Percentiles rank a stretch among this genome's conserved stretches.
These are phyloP conservation scores for Backusella circina DNA, from an alignment of 192 early-diverging fungal genomes.

Conservation along the genomic window DNA sequence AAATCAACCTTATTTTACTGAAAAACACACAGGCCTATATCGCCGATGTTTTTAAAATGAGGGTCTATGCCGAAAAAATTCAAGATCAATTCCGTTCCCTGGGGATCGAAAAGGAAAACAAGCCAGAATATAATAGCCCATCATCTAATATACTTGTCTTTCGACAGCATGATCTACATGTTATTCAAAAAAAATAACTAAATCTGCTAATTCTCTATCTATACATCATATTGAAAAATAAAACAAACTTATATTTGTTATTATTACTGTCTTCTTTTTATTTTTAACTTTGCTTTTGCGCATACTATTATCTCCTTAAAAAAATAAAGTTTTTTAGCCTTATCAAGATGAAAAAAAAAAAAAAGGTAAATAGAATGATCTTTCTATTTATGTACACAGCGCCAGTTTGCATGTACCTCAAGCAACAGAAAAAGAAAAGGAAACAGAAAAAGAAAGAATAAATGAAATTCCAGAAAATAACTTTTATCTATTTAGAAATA, in stretches of 20 bases:
- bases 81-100: constrained; percentile 11
- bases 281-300: background rate
- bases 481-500: background rate
- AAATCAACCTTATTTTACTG: constrained; percentile 18
- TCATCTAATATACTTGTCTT: background rate
- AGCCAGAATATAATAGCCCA: background rate
- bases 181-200: background rate
- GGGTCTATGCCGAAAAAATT: constrained; percentile 25
- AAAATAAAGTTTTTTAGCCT: background rate
- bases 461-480: background rate
- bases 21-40: constrained; percentile 20
- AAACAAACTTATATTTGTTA: too few species aligned
- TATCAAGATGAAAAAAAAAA: background rate
- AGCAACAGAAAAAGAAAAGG: background rate
- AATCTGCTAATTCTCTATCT: background rate
- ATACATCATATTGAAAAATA: background rate
- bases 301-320: background rate
- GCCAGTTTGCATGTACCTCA: background rate
- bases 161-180: background rate
- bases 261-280: background rate
- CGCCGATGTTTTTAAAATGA: constrained; percentile 28
- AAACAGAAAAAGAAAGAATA: background rate
- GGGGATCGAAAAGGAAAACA: background rate
- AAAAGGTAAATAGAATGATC: background rate
- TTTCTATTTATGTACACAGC: too few species aligned